Evolutionary conservation across 768 basidiomycete species (phyloP), one percentile per base, ranked within the genome.

Genomic region (Boletus tomentosulus): DNA sequence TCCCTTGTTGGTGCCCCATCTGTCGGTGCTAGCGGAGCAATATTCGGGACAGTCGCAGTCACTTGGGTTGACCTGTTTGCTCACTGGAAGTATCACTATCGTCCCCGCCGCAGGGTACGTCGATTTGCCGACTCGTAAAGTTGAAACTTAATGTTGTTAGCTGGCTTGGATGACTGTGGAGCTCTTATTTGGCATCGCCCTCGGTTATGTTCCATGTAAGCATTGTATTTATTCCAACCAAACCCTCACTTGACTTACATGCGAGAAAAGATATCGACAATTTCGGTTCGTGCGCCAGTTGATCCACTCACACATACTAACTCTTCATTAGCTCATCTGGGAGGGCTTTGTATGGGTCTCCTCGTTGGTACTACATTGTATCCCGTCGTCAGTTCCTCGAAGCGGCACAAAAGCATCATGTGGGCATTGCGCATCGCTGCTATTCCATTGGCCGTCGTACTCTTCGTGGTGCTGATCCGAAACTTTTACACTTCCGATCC

Each of bases 401-500:
- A 77, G 51, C 78, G 86, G 22, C 93, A 94, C 65, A 79, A 78
- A 50, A 66, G 78, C 19, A 78, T 91, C 44, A 82, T 87, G 66
- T 92, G 89, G 85, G 73, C 60, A 37, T 81, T 88, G 65, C 83
- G 95, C 54, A 61, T 89, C 30, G 69, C 81, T 30, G 90, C 92
- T 2, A 76, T 92, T 41, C 87, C 90, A 3, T 57, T 96, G 31
- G 82, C 86, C 3, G 66, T 96, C 28, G 71, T 96, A 27, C 77
- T 96, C 22, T 98, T 86, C 59, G 86, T 95, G 34, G 77, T 95
- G 13, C 77, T 98, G 44, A 79, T 79, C 34, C 76, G 85, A 56
- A 98, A 98, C 70, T 98, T 98, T 67, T 97, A 95, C 67, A 92
- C 83, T 1, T 83, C 82, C 42, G 79, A 97, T 68, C 91, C 94